These are phyloP conservation scores for Nelumbo lutea DNA, from an alignment of 164 flowering plant species.

Conservation along the genomic window DNA sequence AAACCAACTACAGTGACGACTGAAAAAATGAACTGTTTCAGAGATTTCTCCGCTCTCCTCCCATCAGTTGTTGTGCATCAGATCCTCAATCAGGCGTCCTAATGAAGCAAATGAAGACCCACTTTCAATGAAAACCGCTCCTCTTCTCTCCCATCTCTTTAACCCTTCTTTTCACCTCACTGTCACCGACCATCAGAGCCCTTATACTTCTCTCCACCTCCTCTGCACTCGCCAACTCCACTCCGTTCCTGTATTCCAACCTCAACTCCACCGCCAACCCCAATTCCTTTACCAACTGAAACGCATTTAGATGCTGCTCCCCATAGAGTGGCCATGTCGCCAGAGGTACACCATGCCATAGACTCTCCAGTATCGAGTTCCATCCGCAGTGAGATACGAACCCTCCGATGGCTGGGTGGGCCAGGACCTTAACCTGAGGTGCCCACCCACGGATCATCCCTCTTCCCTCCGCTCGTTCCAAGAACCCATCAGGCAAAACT, in stretches of 20 bases:
- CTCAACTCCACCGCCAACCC: conserved; percentile 15
- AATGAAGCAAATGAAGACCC: too few relatives aligned
- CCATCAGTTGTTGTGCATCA: too few relatives aligned
- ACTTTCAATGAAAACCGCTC: too few relatives aligned
- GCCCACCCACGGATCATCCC: conserved; percentile 14
- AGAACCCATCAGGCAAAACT: conserved; percentile 14
- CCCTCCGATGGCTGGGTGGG: conserved; percentile 11
- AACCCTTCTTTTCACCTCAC: not conserved
- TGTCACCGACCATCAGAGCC: not conserved
- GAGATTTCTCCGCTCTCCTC: too few relatives aligned
- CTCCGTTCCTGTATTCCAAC: conserved; percentile 5
- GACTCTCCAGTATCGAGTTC: conserved; percentile 19
- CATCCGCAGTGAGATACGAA: conserved; percentile 23
- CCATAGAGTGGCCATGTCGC: conserved; percentile 16
- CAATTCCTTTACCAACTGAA: not conserved
- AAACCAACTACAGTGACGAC: too few relatives aligned
- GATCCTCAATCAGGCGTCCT: too few relatives aligned
- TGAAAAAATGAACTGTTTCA: too few relatives aligned
- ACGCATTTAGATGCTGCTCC: conserved; percentile 15
- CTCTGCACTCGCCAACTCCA: not conserved
- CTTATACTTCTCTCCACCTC: conserved; percentile 6
- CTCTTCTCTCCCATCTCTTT: not conserved
- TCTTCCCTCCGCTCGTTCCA: conserved; percentile 6
- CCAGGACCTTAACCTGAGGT: conserved; percentile 13
- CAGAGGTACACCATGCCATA: conserved; percentile 18